Base-by-base conservation (phyloP, 225 moss, liverwort and hornwort genomes). In the Physcomitrium patens region DNA sequence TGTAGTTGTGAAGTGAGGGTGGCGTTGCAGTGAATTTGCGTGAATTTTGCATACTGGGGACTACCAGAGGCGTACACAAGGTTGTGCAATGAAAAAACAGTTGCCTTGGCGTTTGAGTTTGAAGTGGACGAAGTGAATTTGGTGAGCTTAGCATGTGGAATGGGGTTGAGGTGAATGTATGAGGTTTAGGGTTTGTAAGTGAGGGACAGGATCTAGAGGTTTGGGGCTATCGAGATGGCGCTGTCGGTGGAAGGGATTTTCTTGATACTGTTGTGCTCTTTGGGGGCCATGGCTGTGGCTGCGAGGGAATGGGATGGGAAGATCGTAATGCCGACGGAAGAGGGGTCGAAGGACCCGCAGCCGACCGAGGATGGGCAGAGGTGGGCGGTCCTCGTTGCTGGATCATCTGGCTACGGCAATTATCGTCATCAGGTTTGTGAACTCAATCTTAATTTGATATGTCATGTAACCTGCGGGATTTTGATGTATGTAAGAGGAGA, bases 301-400 rank as follows among this genome's bases (percentile, higher is more conserved):
- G 51, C 26, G 52, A 70, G 46, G 19, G 28, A 11, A 50, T 82
- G 82, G 82, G 78, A 74, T 63, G 82, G 74, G 26, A 69, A 51
- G 64, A 82, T 82, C 22, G 63, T 78, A 44, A 82, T 82, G 82
- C 69, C 82, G 23, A 74, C 74, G n/a, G 84, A 63, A 22, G 45
- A 65, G 50, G 64, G 19, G 31, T 47, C 27, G 20, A 31, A 8
- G 17, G 68, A 65, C 3, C 18, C 60, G 3, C 67, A 64, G 20
- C 31, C 48, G 16, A 67, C 23, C 52, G 17, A 15, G 20, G 67
- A 63, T 46, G 76, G 68, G 10, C 37, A 67, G 51, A 46, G 64
- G 16, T 84, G 84, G 84, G 84, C 80, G 24, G 72, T 80, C 55
- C 80, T 84, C 14, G 77, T 84, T 16, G 84, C 84, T 3, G 84